A percentile compares a stretch with the other conserved stretches of the same genome.
These are phyloP conservation scores for Barbarea vulgaris DNA, from an alignment of 345 rosid species.

Conservation along the genomic window DNA sequence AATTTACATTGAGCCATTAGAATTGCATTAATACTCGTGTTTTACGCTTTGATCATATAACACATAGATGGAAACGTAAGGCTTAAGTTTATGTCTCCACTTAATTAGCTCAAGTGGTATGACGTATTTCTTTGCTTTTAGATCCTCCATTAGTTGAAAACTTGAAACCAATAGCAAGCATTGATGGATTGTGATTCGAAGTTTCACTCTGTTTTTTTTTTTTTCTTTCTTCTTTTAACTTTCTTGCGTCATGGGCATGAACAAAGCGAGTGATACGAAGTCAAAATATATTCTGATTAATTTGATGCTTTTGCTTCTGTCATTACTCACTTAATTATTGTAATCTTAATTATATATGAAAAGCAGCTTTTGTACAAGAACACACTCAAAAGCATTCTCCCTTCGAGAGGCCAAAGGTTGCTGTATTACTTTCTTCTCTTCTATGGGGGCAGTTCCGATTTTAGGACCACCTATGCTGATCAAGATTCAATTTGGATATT, in stretches of 20 bases:
- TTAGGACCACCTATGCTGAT: constrained; percentile 42
- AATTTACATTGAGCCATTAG: constrained; percentile 30
- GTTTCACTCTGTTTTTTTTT: constrained; percentile 28
- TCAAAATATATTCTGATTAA: constrained; percentile 36
- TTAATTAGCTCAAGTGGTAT: constrained; percentile 37
- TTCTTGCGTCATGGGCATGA: constrained; percentile 37
- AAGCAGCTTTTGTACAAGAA: constrained; percentile 39
- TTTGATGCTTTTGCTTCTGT: constrained; percentile 43
- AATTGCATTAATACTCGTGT: constrained; percentile 36
- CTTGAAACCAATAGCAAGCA: constrained; percentile 38
- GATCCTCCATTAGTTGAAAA: constrained; percentile 32
- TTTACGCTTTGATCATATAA: constrained; percentile 20
- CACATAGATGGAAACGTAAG: constrained; percentile 39
- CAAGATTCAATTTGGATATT: constrained; percentile 38
- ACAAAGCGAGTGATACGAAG: constrained; percentile 39
- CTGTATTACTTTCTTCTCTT: constrained; percentile 40
- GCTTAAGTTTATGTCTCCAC: constrained; percentile 45
- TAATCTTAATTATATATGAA: constrained; percentile 29
- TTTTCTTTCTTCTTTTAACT: not conserved
- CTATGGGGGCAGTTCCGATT: constrained; percentile 31
- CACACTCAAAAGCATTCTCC: constrained; percentile 38
- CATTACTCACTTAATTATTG: constrained; percentile 41
- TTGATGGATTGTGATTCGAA: constrained; percentile 39
- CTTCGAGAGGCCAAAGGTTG: constrained; percentile 45
- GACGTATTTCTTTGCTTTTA: constrained; percentile 41